These are phyloP conservation scores for Paxillus ammoniavirescens DNA, from an alignment of 768 basidiomycete genomes.

Conservation along the genomic window DNA sequence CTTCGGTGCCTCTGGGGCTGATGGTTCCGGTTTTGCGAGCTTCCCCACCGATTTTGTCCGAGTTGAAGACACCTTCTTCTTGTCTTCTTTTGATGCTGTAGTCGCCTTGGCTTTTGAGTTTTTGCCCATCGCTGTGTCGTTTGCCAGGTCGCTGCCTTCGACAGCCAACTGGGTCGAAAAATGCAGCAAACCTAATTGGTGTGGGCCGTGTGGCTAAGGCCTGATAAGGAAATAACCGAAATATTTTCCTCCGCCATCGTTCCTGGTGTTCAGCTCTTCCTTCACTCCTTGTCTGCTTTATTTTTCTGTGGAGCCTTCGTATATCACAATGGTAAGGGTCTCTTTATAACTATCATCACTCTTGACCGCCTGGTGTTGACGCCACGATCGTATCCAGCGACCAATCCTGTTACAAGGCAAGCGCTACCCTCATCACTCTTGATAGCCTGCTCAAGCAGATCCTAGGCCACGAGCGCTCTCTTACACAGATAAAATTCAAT, in stretches of 20 bases:
- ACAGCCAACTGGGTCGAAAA: neutral
- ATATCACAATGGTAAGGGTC: slow-evolving; percentile 16
- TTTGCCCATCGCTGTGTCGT: slow-evolving; percentile 13
- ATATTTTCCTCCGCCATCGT: slow-evolving; percentile 15
- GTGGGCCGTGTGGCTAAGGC: slow-evolving; percentile 2
- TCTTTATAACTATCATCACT: neutral
- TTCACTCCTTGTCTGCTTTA: neutral
- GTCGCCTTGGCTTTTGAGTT: neutral
- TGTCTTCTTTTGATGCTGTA: neutral
- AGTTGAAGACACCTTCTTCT: neutral
- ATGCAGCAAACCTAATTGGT: neutral
- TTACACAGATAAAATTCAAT: slow-evolving; percentile 98
- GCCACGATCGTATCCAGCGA: slow-evolving; percentile 40
- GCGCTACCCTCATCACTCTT: slow-evolving; percentile 2
- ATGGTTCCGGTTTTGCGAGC: slow-evolving; percentile 1
- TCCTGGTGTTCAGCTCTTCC: neutral
- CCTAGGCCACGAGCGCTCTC: slow-evolving; percentile 91
- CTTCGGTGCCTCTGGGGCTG: slow-evolving; percentile 10
- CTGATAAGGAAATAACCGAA: slow-evolving; percentile 22
- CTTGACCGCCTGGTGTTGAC: neutral
- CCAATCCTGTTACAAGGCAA: slow-evolving; percentile 74
- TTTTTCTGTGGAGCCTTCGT: neutral
- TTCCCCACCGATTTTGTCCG: neutral
- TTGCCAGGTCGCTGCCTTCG: neutral
- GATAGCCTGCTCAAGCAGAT: slow-evolving; percentile 15